Evolutionary conservation across 768 basidiomycete species (phyloP).

Genomic region (Albatrellus ellisii): DNA sequence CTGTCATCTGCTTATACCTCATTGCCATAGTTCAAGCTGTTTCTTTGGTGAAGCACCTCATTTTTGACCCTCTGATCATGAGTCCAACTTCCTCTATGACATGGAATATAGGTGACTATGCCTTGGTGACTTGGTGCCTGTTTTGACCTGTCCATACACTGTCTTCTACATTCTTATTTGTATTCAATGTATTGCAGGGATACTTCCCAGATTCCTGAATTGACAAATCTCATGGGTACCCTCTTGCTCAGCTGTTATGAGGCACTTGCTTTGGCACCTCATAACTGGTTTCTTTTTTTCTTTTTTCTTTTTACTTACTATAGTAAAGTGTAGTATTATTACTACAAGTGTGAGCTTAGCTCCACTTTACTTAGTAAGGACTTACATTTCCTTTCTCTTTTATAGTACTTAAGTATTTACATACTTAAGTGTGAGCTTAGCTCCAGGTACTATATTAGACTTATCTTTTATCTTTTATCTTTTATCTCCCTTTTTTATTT

Average conservation of each 20-base stretch:
- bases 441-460: too few relatives aligned
- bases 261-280: too few relatives aligned
- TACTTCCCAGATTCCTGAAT: constrained; percentile 24
- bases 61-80: constrained; percentile 25
- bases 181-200: constrained; percentile 8
- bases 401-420: too few relatives aligned
- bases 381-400: too few relatives aligned
- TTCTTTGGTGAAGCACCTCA: constrained; percentile 7
- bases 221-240: constrained; percentile 24
- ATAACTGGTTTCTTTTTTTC: too few relatives aligned
- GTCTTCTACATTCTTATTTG: not conserved
- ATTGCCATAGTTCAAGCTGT: constrained; percentile 5
- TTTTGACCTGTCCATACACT: not conserved
- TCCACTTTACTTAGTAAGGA: too few relatives aligned
- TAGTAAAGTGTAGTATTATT: too few relatives aligned
- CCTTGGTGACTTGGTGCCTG: constrained; percentile 31
- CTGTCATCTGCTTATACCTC: constrained; percentile 3
- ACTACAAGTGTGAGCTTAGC: too few relatives aligned
- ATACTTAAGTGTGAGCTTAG: too few relatives aligned
- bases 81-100: constrained; percentile 19
- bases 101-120: constrained; percentile 26
- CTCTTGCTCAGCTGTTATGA: constrained; percentile 37
- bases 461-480: too few relatives aligned
- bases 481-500: too few relatives aligned
- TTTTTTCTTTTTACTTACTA: too few relatives aligned